phyloP scores from a whole-genome alignment of 345 rosid genomes.

The Hypericum perforatum region DNA sequence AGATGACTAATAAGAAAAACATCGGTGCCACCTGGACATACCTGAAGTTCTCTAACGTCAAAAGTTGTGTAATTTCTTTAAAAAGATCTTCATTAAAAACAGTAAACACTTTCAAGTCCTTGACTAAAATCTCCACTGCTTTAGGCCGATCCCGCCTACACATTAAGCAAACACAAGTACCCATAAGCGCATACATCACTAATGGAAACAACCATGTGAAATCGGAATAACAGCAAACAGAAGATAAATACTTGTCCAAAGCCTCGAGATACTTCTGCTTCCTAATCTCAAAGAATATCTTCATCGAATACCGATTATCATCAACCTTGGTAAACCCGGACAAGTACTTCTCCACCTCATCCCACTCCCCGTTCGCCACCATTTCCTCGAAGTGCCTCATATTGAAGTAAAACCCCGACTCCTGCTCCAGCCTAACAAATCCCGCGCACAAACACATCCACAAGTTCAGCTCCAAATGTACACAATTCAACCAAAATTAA shows the following conservation, averaged over 20 bases:
- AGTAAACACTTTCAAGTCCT: constrained; percentile 67
- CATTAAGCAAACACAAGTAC: background rate
- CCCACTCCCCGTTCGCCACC: constrained; percentile 81
- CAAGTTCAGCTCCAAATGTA: background rate
- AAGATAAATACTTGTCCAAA: constrained; percentile 46
- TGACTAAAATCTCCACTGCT: constrained; percentile 74
- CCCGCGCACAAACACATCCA: background rate
- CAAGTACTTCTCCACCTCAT: constrained; percentile 67
- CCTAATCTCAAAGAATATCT: constrained; percentile 81
- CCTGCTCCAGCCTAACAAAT: constrained; percentile 55
- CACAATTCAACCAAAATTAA: too few species aligned
- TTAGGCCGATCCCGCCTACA: constrained; percentile 63
- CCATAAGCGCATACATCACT: background rate
- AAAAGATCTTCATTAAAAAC: constrained; percentile 64
- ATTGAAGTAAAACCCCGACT: constrained; percentile 77
- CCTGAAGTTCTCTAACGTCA: constrained; percentile 76
- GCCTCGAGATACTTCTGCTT: constrained; percentile 89
- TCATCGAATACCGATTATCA: constrained; percentile 81
- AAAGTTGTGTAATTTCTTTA: constrained; percentile 69
- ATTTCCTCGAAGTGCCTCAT: constrained; percentile 67
- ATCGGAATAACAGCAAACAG: background rate
- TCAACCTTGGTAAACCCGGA: constrained; percentile 87
- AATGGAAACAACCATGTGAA: background rate
- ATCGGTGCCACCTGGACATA: constrained; percentile 12
- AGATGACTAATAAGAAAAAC: constrained; percentile 1